Base-by-base conservation (phyloP, 2,329 filamentous ascomycete genomes). In the Chaetomium sp. region DNA sequence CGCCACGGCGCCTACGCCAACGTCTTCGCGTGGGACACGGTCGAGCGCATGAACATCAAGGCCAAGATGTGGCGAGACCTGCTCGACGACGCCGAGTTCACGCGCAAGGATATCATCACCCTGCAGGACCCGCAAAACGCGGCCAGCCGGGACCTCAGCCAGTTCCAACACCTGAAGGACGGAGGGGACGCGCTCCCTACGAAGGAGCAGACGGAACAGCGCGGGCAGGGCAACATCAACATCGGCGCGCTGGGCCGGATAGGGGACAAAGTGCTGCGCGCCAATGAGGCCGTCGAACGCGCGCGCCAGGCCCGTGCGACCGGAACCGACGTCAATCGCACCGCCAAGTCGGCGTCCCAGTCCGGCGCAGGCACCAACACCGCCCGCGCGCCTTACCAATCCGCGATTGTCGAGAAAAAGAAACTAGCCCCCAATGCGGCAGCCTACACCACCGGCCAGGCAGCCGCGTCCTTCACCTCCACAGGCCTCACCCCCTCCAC, bases 21-120 rank as follows among this genome's bases (percentile, higher is more conserved):
- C 72, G 94, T 96, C 4, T 99, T 97, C 69, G 86, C 91, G 1
- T 96, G 87, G 82, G 95, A 99, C 67, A 99, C 95, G 1, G 84
- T 99, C 40, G 89, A 97, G 72, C 82, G 89, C 65, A 82, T 99
- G 75, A 99, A 99, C 70, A 87, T 99, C 72, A 97, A 97, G 76
- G 80, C 90, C 49, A 97, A 96, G 80, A 87, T 95, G 75, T 99
- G 94, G 94, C 81, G 79, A 62, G 94, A 99, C 72, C 74, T 99
- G 44, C 80, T 97, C 7, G 89, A 88, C 66, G 92, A 99, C 64
- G 80, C 85, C 59, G 87, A 91, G 57, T 99, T 99, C 66, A 82
- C 82, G 35, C 82, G 94, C 59, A 88, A 88, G 64, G 94, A 99
- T 71, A 92, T 99, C 58, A 95, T 99, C 67, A 96, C 91, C 0